Evolutionary conservation across 495 filamentous ascomycete genomes (phyloP).

Genomic region (Aspergillus homomorphus): DNA sequence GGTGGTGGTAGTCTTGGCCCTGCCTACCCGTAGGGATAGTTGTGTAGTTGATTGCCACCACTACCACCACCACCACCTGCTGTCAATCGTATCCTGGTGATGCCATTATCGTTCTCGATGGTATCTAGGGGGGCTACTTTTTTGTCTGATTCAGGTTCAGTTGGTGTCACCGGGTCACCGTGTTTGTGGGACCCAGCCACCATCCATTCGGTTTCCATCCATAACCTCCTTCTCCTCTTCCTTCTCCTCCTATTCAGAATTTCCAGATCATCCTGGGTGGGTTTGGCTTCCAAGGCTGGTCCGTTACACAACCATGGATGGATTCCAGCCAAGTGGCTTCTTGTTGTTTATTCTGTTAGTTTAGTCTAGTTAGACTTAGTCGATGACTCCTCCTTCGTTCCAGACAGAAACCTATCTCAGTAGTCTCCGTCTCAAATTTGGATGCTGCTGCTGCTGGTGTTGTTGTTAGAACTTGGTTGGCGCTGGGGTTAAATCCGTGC

Average conservation of each 20-base stretch:
- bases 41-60: background rate
- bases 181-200: conserved; percentile 20
- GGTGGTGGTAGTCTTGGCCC: background rate
- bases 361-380: background rate
- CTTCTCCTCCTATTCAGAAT: conserved; percentile 16
- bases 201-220: conserved; percentile 16
- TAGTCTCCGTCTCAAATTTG: no score
- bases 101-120: background rate
- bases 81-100: no score
- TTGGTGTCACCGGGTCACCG: conserved; percentile 17
- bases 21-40: background rate
- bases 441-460: background rate
- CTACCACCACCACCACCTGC: background rate
- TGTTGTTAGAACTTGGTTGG: no score
- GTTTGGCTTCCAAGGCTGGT: conserved; percentile 11
- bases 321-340: conserved; percentile 1
- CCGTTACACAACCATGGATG: conserved; percentile 10
- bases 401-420: background rate
- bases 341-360: background rate
- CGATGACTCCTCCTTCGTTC: background rate
- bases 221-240: no score
- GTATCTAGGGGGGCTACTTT: no score
- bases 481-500: background rate
- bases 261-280: conserved; percentile 14
- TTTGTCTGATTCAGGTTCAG: conserved; percentile 1